Percentiles rank a stretch among this genome's conserved stretches.
Conservation (phyloP, 177 flowering plant species). For the Tripterygium wilfordii region DNA sequence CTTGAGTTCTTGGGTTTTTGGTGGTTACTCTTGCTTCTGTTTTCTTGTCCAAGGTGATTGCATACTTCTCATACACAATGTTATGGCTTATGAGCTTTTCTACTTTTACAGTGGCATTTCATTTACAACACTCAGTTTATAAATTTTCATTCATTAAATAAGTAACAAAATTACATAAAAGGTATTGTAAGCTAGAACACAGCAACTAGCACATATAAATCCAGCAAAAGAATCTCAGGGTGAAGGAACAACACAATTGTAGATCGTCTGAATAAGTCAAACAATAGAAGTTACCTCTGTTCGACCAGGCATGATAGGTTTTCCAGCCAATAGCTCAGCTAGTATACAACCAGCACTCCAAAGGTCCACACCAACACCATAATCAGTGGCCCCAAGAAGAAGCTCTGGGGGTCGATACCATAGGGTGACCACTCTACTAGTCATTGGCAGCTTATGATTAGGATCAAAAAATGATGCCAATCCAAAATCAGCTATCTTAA, state of each 20-base stretch:
- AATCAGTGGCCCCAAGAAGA: conserved; percentile 83
- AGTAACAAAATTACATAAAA: too few relatives aligned
- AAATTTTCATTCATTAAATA: too few relatives aligned
- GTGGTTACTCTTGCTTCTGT: too few relatives aligned
- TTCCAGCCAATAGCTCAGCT: conserved; percentile 80
- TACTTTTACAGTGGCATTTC: too few relatives aligned
- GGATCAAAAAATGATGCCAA: conserved; percentile 76
- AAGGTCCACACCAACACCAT: conserved; percentile 78
- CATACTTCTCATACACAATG: too few relatives aligned
- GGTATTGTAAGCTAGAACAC: too few relatives aligned
- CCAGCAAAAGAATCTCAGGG: neutral
- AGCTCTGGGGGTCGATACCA: conserved; percentile 94
- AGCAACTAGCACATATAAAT: neutral
- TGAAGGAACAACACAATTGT: neutral
- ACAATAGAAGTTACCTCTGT: conserved; percentile 49
- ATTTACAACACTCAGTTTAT: too few relatives aligned
- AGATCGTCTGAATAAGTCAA: neutral
- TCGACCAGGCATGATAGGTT: conserved; percentile 84
- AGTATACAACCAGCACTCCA: conserved; percentile 92
- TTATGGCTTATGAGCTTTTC: too few relatives aligned
- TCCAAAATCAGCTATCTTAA: conserved; percentile 87
- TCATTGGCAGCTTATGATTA: conserved; percentile 78
- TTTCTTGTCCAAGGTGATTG: too few relatives aligned
- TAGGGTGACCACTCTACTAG: conserved; percentile 80
- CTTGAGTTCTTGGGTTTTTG: too few relatives aligned